A percentile compares a stretch with the other conserved stretches of the same genome.
These are phyloP conservation scores for Moesziomyces antarcticus DNA, from an alignment of 1,284 basidiomycete species.

Conservation along the genomic window DNA sequence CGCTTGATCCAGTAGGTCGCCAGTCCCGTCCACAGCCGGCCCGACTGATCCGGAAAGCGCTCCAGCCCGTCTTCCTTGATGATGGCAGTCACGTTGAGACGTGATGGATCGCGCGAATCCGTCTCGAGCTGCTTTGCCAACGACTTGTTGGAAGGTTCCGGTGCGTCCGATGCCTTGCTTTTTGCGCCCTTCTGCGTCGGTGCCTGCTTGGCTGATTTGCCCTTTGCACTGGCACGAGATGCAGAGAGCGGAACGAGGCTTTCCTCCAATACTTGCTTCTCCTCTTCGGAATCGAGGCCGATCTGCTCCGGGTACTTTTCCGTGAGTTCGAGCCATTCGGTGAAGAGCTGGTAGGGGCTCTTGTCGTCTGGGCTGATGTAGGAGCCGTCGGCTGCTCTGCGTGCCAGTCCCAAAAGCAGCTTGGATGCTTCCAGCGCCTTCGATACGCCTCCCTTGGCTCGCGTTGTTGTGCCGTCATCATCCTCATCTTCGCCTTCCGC, in stretches of 20 bases:
- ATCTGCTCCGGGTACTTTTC: slow-evolving; percentile 92
- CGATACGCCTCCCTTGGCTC: slow-evolving; percentile 2
- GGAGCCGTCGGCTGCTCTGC: slow-evolving; percentile 82
- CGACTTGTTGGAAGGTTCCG: slow-evolving; percentile 72
- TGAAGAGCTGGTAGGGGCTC: slow-evolving; percentile 91
- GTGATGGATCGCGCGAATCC: slow-evolving; percentile 78
- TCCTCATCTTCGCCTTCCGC: slow-evolving; percentile 27
- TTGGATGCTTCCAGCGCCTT: slow-evolving; percentile 93
- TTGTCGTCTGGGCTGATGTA: slow-evolving; percentile 92
- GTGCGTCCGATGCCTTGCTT: slow-evolving; percentile 39
- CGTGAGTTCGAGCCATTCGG: slow-evolving; percentile 91
- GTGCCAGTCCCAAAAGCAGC: slow-evolving; percentile 82
- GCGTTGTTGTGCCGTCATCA: slow-evolving; percentile 10
- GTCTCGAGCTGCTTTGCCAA: slow-evolving; percentile 74
- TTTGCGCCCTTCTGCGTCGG: slow-evolving; percentile 71
- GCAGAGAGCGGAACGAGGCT: not conserved
- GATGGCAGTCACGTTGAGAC: slow-evolving; percentile 86
- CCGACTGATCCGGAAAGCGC: slow-evolving; percentile 94
- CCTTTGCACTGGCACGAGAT: slow-evolving; percentile 2
- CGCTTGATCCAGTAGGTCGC: slow-evolving; percentile 99
- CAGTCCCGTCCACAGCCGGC: slow-evolving; percentile 92
- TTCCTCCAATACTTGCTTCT: slow-evolving; percentile 16
- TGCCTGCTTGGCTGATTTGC: not conserved
- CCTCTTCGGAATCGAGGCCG: slow-evolving; percentile 82
- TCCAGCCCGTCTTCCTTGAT: slow-evolving; percentile 85